phyloP scores from a whole-genome alignment of 805 yeast genomes.

The Gaillardinia entomophila region DNA sequence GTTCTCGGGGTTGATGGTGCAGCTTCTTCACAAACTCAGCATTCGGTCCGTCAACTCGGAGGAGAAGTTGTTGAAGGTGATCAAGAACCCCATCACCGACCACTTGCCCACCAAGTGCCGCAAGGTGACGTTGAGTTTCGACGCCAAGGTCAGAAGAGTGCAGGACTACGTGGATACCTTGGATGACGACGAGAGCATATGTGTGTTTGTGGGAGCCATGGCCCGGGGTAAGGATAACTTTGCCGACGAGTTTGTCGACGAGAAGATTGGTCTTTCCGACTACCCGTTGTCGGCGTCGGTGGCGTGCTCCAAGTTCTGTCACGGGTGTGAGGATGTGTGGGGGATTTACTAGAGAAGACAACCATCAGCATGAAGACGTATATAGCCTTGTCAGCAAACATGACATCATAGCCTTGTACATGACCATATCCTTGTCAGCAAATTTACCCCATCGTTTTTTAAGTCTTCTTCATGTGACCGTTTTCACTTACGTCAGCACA shows the following conservation, averaged over 20 bases:
- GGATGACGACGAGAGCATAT: constrained; percentile 86
- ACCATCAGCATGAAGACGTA: background rate
- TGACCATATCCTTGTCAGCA: too few relatives aligned
- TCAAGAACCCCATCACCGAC: constrained; percentile 95
- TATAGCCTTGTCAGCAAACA: background rate
- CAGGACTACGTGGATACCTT: constrained; percentile 80
- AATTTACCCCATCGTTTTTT: too few relatives aligned
- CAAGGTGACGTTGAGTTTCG: constrained; percentile 86
- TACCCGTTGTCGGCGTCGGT: constrained; percentile 96
- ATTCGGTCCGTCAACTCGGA: constrained; percentile 94
- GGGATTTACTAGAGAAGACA: constrained; percentile 48
- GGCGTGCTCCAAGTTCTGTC: constrained; percentile 97
- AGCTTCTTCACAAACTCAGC: constrained; percentile 83
- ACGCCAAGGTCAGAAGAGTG: constrained; percentile 81
- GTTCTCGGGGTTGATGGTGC: constrained; percentile 97
- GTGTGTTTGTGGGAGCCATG: constrained; percentile 99
- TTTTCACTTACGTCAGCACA: background rate
- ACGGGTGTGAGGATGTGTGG: constrained; percentile 99
- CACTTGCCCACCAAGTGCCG: constrained; percentile 95
- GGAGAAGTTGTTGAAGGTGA: constrained; percentile 87
- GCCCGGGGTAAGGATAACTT: constrained; percentile 97
- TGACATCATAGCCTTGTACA: too few relatives aligned
- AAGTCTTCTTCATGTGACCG: constrained; percentile 1
- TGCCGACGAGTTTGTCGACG: constrained; percentile 96
- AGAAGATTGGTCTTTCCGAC: constrained; percentile 91